A percentile compares a stretch with the other conserved stretches of the same genome.
Conservation (phyloP, 257 asterid genomes). For the Primulina eburnea region DNA sequence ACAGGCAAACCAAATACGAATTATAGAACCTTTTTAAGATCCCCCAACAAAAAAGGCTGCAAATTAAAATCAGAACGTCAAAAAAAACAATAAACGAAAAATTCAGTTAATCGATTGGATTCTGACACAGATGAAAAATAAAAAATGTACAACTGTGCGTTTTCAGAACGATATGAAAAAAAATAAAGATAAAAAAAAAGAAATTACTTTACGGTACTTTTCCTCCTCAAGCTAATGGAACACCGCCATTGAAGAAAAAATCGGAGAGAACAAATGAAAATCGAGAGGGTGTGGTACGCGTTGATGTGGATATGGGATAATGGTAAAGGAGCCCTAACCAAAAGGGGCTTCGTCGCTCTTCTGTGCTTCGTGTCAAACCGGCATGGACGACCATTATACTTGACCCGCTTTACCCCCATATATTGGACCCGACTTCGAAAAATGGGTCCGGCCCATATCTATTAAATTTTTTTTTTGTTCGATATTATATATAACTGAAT, state of each 20-base stretch:
- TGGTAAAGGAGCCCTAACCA: conserved; percentile 33
- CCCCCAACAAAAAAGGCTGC: conserved; percentile 1
- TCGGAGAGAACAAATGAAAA: conserved; percentile 14
- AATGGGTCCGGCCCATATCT: background rate
- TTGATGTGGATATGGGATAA: conserved; percentile 10
- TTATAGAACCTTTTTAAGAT: conserved; percentile 21
- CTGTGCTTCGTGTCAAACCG: background rate
- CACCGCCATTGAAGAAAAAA: conserved; percentile 41
- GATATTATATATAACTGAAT: no score
- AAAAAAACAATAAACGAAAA: background rate
- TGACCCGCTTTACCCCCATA: background rate
- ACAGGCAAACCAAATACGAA: background rate
- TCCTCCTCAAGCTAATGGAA: conserved; percentile 21
- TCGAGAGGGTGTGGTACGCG: conserved; percentile 22
- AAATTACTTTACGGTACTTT: conserved; percentile 20
- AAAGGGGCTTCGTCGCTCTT: conserved; percentile 13
- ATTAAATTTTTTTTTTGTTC: no score
- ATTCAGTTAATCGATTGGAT: conserved; percentile 20
- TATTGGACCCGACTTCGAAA: background rate
- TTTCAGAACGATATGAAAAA: background rate
- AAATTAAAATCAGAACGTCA: background rate
- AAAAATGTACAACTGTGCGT: background rate
- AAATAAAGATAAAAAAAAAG: background rate
- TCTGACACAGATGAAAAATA: conserved; percentile 10
- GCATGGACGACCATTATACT: background rate